Conservation (phyloP, 306 rosid species). For the Begonia loranthoides region DNA sequence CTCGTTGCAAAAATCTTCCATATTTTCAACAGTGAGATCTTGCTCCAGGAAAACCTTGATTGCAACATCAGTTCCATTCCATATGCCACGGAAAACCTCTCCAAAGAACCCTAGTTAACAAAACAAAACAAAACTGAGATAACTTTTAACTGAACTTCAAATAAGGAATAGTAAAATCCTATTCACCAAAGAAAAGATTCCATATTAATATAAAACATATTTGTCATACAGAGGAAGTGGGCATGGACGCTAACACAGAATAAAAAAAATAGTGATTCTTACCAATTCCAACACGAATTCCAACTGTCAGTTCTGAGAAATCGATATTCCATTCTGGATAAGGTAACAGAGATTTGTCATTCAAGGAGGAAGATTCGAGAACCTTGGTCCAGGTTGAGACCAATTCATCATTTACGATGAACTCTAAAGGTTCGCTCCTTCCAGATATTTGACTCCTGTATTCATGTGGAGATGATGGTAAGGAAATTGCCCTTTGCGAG, state of each 20-base stretch:
- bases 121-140: constrained; percentile 4
- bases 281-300: constrained; percentile 97
- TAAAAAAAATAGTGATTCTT: constrained; percentile 11
- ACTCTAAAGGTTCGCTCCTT: constrained; percentile 43
- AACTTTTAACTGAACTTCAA: too few species aligned
- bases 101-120: constrained; percentile 80
- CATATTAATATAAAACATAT: too few species aligned
- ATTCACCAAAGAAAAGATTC: too few species aligned
- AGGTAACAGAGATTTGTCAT: constrained; percentile 65
- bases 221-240: too few species aligned
- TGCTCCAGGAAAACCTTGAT: constrained; percentile 94
- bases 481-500: constrained; percentile 81
- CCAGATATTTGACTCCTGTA: constrained; percentile 56
- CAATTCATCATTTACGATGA: constrained; percentile 37
- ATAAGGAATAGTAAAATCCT: too few species aligned
- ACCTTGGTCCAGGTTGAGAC: constrained; percentile 73
- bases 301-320: constrained; percentile 80
- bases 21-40: constrained; percentile 86
- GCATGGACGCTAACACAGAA: too few species aligned
- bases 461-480: constrained; percentile 89
- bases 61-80: constrained; percentile 99
- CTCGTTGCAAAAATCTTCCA: constrained; percentile 98
- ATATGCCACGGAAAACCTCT: constrained; percentile 88
- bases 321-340: constrained; percentile 90
- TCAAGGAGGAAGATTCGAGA: constrained; percentile 61